phyloP scores from a whole-genome alignment of 2,329 filamentous ascomycete species.

The Neofusicoccum parvum region DNA sequence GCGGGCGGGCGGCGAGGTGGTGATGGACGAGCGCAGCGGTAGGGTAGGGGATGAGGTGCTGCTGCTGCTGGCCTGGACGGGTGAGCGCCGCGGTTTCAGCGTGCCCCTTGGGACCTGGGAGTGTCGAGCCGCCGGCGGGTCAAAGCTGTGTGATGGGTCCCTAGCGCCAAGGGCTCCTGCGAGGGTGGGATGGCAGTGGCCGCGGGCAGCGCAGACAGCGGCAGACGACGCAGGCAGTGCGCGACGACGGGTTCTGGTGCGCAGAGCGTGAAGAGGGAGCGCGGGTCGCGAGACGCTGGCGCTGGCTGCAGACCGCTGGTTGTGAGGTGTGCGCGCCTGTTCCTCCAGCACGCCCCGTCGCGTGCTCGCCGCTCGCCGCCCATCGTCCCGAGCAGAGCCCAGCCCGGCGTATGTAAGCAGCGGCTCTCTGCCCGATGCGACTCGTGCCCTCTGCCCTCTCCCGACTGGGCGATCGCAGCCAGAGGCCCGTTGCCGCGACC shows the following conservation, averaged over 20 bases:
- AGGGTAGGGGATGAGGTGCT: conserved; percentile 23
- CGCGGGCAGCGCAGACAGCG: conserved; percentile 17
- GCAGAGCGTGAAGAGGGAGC: too few relatives aligned
- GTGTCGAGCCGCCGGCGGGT: conserved; percentile 9
- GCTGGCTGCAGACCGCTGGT: conserved; percentile 10
- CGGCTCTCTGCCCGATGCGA: conserved; percentile 15
- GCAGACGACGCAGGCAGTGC: conserved; percentile 12
- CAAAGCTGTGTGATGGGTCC: conserved; percentile 14
- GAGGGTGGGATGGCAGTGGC: conserved; percentile 19
- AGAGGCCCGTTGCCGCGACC: background rate
- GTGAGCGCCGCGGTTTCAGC: conserved; percentile 22
- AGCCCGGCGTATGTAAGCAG: background rate
- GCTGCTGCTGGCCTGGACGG: conserved; percentile 20
- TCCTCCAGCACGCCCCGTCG: conserved; percentile 1
- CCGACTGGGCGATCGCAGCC: conserved; percentile 15
- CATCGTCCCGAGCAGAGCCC: conserved; percentile 9
- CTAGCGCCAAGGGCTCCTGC: conserved; percentile 10
- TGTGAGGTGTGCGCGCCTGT: background rate
- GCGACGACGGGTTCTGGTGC: background rate
- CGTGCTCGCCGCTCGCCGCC: conserved; percentile 15
- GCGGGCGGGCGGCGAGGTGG: conserved; percentile 14
- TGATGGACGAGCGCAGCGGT: conserved; percentile 21
- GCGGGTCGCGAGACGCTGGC: background rate
- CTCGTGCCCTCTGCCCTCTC: conserved; percentile 8
- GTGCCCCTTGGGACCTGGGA: conserved; percentile 15